Base-by-base conservation (phyloP, 2,329 filamentous ascomycete genomes). In the Aspergillus spinulosporus region DNA sequence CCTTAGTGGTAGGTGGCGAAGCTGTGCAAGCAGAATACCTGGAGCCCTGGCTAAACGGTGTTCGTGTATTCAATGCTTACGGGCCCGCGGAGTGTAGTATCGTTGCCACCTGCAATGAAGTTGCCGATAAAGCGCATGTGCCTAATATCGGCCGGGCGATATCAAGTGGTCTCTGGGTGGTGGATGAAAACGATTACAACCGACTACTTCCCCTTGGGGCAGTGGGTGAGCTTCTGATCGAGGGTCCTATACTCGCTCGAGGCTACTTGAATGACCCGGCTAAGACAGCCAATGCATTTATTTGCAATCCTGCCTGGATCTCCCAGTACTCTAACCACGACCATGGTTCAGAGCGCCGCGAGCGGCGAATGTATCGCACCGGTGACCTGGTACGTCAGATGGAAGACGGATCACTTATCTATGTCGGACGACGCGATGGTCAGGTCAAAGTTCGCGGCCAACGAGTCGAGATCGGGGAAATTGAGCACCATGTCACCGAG, bases 381-480 rank as follows among this genome's bases (percentile, higher is more conserved):
- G 48, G 48, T 4, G 48, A 50, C 37, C 36, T 50, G 11, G 48
- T 36, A 2, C 36, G 34, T 5, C 14, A 40, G 8, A 14, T 4
- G 5, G 7, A 11, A 6, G 48, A 50, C 14, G 48, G 48, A 9
- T n/a, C 21, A 4, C 15, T 40, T 4, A n/a, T 5, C 11, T 42
- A 29, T 7, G 14, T 50, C 4, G 48, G 48, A 9, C 48, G 48
- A n/a, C 31, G 11, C 14, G 48, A 50, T 21, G 21, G 21, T 12
- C 48, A 50, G 14, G 26, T 50, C 36, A 50, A 50, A 34, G 14
- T 50, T 8, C 34, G 26, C 9, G 48, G 48, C 5, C 34, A 42
- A 12, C 15, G 48, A 12, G 26, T 50, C n/a, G 48, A 50, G 28
- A 15, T 50, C 11, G 48, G 15, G 5, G 47, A 49, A 39, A 29